These are phyloP conservation scores for Beauveria sp. DNA, from an alignment of 2,329 filamentous ascomycete genomes.

Conservation along the genomic window DNA sequence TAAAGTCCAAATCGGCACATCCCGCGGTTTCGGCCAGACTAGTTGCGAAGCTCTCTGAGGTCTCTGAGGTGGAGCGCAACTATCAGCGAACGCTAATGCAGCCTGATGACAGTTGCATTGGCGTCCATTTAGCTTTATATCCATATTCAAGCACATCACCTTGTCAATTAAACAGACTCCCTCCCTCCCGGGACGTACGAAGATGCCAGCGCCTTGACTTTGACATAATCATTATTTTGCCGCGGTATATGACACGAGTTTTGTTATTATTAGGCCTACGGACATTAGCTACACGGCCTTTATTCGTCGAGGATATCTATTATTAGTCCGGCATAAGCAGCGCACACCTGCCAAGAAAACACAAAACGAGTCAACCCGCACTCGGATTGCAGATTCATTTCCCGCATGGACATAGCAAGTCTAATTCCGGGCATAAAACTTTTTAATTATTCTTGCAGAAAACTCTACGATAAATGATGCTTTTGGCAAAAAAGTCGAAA, in stretches of 20 bases:
- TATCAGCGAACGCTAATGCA: neutral
- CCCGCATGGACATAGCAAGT: no score
- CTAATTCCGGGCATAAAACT: no score
- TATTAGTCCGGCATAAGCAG: no score
- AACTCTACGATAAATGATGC: no score
- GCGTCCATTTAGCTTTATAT: neutral
- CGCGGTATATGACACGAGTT: neutral
- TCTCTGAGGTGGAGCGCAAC: neutral
- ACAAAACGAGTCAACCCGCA: no score
- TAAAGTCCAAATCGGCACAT: neutral
- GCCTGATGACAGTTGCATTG: neutral
- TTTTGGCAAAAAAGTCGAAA: neutral
- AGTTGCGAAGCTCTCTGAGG: neutral
- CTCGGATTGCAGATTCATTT: no score
- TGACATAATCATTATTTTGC: neutral
- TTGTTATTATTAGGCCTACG: neutral
- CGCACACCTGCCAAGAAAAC: no score
- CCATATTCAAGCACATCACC: neutral
- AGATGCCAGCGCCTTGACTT: neutral
- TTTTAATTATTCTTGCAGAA: no score
- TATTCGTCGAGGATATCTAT: no score
- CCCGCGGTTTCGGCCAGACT: neutral
- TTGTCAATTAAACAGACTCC: neutral
- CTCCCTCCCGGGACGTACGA: neutral
- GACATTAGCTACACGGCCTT: no score